A percentile compares a stretch with the other conserved stretches of the same genome.
These are phyloP conservation scores for Kondoa subrosea DNA, from an alignment of 768 basidiomycete genomes.

Conservation along the genomic window DNA sequence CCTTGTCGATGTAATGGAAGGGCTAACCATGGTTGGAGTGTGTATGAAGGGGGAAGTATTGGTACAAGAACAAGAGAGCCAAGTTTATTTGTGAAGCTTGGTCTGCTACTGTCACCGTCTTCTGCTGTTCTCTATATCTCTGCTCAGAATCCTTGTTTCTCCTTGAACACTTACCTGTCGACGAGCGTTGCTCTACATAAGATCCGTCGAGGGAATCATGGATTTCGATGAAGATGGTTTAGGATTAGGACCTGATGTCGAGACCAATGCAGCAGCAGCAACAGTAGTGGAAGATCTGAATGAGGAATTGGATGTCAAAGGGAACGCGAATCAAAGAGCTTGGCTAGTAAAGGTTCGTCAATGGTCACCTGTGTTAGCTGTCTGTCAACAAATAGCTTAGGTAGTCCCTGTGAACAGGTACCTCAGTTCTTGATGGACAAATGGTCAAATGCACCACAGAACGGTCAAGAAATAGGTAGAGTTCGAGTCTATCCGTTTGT, in stretches of 20 bases:
- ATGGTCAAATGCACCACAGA: conserved; percentile 59
- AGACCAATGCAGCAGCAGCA: neutral
- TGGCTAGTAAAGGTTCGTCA: conserved; percentile 70
- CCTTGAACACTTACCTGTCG: neutral
- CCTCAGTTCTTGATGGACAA: conserved; percentile 71
- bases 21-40: neutral
- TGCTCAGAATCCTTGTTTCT: neutral
- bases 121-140: neutral
- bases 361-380: neutral
- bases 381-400: neutral
- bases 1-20: neutral
- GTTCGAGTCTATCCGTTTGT: conserved; percentile 54
- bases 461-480: conserved; percentile 64
- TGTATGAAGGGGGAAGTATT: neutral
- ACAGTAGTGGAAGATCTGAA: neutral
- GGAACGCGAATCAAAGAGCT: neutral
- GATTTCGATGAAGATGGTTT: neutral
- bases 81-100: no score
- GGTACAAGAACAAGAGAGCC: neutral
- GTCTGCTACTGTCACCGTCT: no score
- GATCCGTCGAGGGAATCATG: neutral
- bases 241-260: neutral
- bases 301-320: neutral
- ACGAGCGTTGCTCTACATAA: neutral
- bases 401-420: conserved; percentile 40